Evolutionary conservation across 1,284 basidiomycete genomes (phyloP).

Genomic region (Fomitopsis betulina): DNA sequence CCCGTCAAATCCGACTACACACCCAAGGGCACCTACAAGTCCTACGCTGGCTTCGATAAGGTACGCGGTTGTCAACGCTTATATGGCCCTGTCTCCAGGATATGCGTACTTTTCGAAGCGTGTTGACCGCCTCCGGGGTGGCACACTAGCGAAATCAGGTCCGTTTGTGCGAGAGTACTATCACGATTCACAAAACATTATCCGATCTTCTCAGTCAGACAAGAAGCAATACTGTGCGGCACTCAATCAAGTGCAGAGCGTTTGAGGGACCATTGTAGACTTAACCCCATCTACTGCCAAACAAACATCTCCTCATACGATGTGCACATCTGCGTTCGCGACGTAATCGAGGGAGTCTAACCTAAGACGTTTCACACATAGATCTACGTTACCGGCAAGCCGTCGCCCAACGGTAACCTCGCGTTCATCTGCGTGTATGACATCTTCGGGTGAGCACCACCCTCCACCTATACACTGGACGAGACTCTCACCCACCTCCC

Average conservation of each 20-base stretch:
- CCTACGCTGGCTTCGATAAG: slow-evolving; percentile 35
- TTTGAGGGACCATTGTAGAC: too few relatives aligned
- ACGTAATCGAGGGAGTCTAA: slow-evolving; percentile 6
- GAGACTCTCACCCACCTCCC: background rate
- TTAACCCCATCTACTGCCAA: too few relatives aligned
- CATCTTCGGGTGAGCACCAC: slow-evolving; percentile 51
- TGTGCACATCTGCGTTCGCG: background rate
- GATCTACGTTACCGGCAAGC: slow-evolving; percentile 47
- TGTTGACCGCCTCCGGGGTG: too few relatives aligned
- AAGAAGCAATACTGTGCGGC: too few relatives aligned
- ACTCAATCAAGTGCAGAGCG: too few relatives aligned
- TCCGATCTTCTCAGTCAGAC: too few relatives aligned
- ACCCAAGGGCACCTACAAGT: slow-evolving; percentile 44
- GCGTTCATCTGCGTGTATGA: slow-evolving; percentile 60
- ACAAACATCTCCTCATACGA: too few relatives aligned
- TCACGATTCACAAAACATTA: too few relatives aligned
- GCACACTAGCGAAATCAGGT: too few relatives aligned
- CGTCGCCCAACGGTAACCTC: slow-evolving; percentile 36
- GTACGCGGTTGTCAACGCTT: slow-evolving; percentile 6
- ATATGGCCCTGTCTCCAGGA: background rate
- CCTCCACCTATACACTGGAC: slow-evolving; percentile 12
- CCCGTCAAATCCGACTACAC: slow-evolving; percentile 48
- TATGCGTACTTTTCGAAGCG: background rate
- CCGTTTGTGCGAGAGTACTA: too few relatives aligned
- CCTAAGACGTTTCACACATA: slow-evolving; percentile 18